These are phyloP conservation scores for Cystobasidium tubakii DNA, from an alignment of 768 basidiomycete genomes.

Conservation along the genomic window DNA sequence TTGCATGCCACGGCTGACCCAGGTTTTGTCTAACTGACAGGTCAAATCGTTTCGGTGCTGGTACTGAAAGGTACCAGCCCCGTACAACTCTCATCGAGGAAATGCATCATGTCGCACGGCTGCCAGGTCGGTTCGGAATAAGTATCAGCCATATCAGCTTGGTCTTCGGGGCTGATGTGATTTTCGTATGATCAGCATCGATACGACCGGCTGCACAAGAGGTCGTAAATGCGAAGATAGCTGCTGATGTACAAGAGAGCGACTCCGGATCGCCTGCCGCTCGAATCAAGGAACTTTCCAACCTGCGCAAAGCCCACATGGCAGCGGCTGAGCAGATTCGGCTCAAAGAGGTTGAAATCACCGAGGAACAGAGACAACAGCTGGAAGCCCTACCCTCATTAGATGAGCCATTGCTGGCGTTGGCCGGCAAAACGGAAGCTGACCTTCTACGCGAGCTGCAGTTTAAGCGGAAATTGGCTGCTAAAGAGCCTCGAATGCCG, in stretches of 20 bases:
- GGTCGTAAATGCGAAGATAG: neutral
- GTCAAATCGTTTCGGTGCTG: neutral
- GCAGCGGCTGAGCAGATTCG: neutral
- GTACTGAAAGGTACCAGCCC: neutral
- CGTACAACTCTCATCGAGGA: neutral
- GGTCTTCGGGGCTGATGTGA: neutral
- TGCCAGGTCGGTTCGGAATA: neutral
- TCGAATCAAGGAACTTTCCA: neutral
- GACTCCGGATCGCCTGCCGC: neutral
- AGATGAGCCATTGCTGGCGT: neutral
- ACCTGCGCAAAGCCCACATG: neutral
- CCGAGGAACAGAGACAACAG: too few relatives aligned
- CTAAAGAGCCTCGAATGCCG: too few relatives aligned
- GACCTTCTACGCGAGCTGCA: neutral
- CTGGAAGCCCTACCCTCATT: neutral
- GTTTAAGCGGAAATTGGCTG: too few relatives aligned
- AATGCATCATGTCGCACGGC: neutral
- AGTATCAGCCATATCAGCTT: too few relatives aligned
- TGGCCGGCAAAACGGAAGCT: neutral
- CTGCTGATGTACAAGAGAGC: neutral
- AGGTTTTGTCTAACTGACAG: neutral
- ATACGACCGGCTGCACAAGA: neutral
- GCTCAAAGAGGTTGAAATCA: neutral
- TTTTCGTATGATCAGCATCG: neutral
- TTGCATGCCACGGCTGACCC: neutral